Base-by-base conservation (phyloP, 352 stramenopile genomes). In the Phytophthora sansomeana region DNA sequence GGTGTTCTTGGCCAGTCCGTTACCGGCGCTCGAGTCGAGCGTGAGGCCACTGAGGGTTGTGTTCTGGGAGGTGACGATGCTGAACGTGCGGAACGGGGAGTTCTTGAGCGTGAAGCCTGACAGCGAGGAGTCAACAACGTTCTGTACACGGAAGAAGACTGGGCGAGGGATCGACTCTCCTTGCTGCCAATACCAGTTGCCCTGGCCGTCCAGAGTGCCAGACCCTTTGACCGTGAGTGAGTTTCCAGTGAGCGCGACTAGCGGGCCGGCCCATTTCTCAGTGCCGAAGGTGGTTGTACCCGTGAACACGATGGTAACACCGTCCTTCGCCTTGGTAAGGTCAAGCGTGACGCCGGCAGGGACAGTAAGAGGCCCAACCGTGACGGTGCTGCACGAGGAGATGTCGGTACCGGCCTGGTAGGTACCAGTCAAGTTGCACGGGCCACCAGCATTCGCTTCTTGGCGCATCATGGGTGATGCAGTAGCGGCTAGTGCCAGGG, bases 321-420 rank as follows among this genome's bases (percentile, higher is more conserved):
- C 73, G 3, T 6, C 55, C 58, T 75, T 70, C 29, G 69, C 54
- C 10, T 51, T 50, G 28, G 59, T 76, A 28, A 81, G 49, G 59
- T 81, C 73, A 5, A 81, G 58, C 33, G 73, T 81, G 35, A 69
- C 56, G n/a, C n/a, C n/a, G n/a, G n/a, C n/a, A n/a, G n/a, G n/a
- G n/a, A n/a, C n/a, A n/a, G n/a, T n/a, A n/a, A n/a, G n/a, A n/a
- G n/a, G n/a, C n/a, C n/a, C n/a, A n/a, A n/a, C n/a, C n/a, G n/a
- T n/a, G n/a, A n/a, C n/a, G n/a, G n/a, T n/a, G n/a, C n/a, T n/a
- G n/a, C n/a, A n/a, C n/a, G n/a, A n/a, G n/a, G n/a, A n/a, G n/a
- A n/a, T n/a, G n/a, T n/a, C n/a, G n/a, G n/a, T n/a, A n/a, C n/a
- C n/a, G n/a, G n/a, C n/a, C n/a, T n/a, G n/a, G n/a, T n/a, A n/a